Conservation (phyloP, 768 basidiomycete genomes). For the Chalciporus sphaerocephalus region DNA sequence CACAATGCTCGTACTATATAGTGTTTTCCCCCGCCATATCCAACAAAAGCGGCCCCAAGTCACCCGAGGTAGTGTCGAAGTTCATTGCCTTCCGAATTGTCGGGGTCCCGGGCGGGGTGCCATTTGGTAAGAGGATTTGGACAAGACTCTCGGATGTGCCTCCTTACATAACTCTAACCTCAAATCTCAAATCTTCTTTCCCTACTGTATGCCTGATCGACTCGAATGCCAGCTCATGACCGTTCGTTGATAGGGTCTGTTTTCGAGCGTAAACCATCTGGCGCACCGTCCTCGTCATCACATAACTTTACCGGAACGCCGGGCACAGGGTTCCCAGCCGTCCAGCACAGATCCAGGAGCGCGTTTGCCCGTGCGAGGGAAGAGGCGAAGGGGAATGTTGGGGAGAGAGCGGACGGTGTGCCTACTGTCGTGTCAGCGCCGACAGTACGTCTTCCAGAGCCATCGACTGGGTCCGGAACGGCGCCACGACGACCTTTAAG, state of each 20-base stretch:
- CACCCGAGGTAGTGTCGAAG: too few relatives aligned
- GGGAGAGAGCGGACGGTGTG: slow-evolving; percentile 14
- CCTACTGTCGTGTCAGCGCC: slow-evolving; percentile 28
- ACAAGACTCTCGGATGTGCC: too few relatives aligned
- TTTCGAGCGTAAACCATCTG: slow-evolving; percentile 37
- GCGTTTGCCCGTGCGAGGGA: slow-evolving; percentile 53
- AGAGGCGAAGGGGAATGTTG: slow-evolving; percentile 24
- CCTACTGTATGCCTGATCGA: not conserved
- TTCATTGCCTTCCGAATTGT: too few relatives aligned
- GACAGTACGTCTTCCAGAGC: not conserved
- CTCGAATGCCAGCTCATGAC: slow-evolving; percentile 23
- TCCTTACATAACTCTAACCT: slow-evolving; percentile 3
- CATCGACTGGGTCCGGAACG: not conserved
- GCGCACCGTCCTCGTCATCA: slow-evolving; percentile 23
- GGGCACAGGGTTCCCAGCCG: slow-evolving; percentile 56
- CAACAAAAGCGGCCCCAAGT: too few relatives aligned
- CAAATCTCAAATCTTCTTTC: not conserved
- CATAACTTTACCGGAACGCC: slow-evolving; percentile 16
- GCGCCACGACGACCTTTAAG: not conserved
- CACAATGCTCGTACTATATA: too few relatives aligned
- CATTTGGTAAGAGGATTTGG: too few relatives aligned
- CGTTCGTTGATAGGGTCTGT: slow-evolving; percentile 42
- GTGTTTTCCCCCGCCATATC: too few relatives aligned
- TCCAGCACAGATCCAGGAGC: slow-evolving; percentile 60
- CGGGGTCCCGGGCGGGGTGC: too few relatives aligned